Evolutionary conservation across 139 green algal genomes (phyloP).

Genomic region (Eudorina sp.): DNA sequence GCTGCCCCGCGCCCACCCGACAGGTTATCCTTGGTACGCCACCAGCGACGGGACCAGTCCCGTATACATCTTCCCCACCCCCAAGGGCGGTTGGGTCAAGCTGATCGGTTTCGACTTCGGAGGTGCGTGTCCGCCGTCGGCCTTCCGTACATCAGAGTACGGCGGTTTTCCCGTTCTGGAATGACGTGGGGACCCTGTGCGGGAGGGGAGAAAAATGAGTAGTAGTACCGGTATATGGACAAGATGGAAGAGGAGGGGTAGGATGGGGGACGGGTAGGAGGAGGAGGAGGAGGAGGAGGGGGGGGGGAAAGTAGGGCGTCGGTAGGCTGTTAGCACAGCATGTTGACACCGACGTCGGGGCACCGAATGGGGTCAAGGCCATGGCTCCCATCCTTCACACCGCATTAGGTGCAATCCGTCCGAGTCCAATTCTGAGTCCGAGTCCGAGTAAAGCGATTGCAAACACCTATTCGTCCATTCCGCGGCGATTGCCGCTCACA

Average conservation of each 20-base stretch:
- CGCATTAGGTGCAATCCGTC: no score
- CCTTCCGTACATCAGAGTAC: not conserved
- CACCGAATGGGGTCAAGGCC: no score
- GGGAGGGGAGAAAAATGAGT: not conserved
- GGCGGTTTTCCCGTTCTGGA: not conserved
- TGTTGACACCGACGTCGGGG: no score
- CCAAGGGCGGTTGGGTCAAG: constrained; percentile 31
- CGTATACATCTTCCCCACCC: constrained; percentile 16
- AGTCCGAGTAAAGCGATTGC: no score
- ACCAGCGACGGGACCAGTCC: constrained; percentile 2
- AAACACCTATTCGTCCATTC: no score
- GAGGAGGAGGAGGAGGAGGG: not conserved
- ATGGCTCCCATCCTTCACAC: no score
- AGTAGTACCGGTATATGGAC: not conserved
- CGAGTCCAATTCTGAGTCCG: no score
- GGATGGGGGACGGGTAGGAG: not conserved
- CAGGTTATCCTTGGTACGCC: not conserved
- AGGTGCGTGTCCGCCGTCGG: not conserved
- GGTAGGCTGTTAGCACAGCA: no score
- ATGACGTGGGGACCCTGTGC: not conserved
- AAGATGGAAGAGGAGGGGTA: not conserved
- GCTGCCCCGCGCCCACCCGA: not conserved
- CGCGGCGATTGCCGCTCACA: no score
- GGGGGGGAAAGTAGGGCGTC: not conserved
- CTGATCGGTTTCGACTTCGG: constrained; percentile 20